A percentile compares a stretch with the other conserved stretches of the same genome.
Conservation (phyloP, 306 rosid species). For the Ormosia semicastrata region DNA sequence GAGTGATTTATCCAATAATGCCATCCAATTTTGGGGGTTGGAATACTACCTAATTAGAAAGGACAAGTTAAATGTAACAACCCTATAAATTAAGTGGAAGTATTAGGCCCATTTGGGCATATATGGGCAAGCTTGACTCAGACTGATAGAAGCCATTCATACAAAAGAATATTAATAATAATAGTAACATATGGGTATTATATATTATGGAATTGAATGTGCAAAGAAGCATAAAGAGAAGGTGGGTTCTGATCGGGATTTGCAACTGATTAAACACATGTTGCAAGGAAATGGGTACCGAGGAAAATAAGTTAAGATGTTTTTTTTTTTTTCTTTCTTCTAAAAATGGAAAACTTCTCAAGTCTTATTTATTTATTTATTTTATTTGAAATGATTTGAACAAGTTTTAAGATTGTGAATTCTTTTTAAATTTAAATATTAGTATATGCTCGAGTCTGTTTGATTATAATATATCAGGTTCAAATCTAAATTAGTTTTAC, state of each 20-base stretch:
- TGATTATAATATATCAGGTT: not conserved
- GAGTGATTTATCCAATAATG: not conserved
- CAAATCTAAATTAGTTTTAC: not conserved
- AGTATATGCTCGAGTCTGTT: not conserved
- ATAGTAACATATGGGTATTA: not conserved
- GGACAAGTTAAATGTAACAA: constrained; percentile 29
- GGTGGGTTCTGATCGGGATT: constrained; percentile 40
- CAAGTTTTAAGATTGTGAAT: not conserved
- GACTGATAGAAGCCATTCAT: constrained; percentile 1
- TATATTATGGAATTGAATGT: not conserved
- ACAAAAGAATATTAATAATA: not conserved
- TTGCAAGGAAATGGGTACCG: constrained; percentile 13
- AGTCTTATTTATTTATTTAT: no score
- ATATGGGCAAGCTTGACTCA: constrained; percentile 28
- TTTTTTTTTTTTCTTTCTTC: no score
- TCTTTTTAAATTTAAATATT: not conserved
- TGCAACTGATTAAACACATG: constrained; percentile 27
- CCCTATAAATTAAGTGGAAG: constrained; percentile 16
- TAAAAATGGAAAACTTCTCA: not conserved
- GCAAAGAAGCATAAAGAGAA: not conserved
- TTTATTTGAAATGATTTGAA: no score
- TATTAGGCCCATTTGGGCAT: constrained; percentile 24
- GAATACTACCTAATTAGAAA: constrained; percentile 20
- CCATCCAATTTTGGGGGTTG: not conserved
- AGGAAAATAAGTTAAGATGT: not conserved